Percentiles rank a stretch among this genome's conserved stretches.
These are phyloP conservation scores for Knufia petricola DNA, from an alignment of 2,329 filamentous ascomycete species.

Conservation along the genomic window DNA sequence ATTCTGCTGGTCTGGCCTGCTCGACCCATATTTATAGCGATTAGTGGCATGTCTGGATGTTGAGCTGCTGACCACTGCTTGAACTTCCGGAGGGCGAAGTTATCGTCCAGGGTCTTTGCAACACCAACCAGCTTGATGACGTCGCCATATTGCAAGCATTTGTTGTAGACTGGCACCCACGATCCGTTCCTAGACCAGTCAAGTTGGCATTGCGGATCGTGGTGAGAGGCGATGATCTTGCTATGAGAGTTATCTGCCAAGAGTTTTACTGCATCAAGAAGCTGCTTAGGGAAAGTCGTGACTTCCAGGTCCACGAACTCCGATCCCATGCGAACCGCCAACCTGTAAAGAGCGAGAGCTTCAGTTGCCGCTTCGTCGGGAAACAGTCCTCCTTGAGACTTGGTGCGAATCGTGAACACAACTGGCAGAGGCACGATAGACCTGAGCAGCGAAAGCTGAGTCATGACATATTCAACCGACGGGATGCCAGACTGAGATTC, in stretches of 20 bases:
- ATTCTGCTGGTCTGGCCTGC: slow-evolving; percentile 82
- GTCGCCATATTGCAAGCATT: slow-evolving; percentile 79
- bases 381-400: slow-evolving; percentile 78
- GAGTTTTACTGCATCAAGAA: slow-evolving; percentile 53
- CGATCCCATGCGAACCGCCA: slow-evolving; percentile 71
- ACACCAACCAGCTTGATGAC: slow-evolving; percentile 88
- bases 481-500: slow-evolving; percentile 48
- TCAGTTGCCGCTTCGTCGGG: slow-evolving; percentile 65
- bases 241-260: slow-evolving; percentile 61
- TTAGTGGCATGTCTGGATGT: slow-evolving; percentile 66
- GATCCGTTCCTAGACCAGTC: slow-evolving; percentile 80
- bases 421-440: slow-evolving; percentile 64
- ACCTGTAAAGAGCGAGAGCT: slow-evolving; percentile 63
- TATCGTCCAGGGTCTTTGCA: slow-evolving; percentile 68
- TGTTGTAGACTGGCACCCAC: slow-evolving; percentile 85
- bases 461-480: slow-evolving; percentile 64
- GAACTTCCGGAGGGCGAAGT: slow-evolving; percentile 75
- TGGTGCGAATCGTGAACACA: slow-evolving; percentile 84
- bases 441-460: slow-evolving; percentile 72
- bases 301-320: slow-evolving; percentile 94
- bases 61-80: slow-evolving; percentile 62
- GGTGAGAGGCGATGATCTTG: slow-evolving; percentile 88
- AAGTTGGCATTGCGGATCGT: slow-evolving; percentile 68
- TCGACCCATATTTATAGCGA: slow-evolving; percentile 91
- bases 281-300: slow-evolving; percentile 60